A percentile compares a stretch with the other conserved stretches of the same genome.
Conservation (phyloP, 2,329 filamentous ascomycete genomes). For the Hymenoscyphus infarciens region DNA sequence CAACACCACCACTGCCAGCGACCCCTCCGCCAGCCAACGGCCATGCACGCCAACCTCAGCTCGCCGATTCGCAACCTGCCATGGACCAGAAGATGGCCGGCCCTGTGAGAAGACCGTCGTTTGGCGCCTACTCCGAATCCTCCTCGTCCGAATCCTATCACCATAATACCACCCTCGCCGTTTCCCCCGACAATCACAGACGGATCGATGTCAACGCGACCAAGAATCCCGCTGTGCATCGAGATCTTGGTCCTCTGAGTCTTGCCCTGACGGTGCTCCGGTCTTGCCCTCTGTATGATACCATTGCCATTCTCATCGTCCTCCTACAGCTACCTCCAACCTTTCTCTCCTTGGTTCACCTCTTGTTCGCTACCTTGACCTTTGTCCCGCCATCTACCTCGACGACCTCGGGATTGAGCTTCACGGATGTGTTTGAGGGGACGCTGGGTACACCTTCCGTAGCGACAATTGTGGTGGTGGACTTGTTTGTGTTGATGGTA, state of each 20-base stretch:
- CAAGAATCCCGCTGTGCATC: slow-evolving; percentile 65
- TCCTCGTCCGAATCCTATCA: slow-evolving; percentile 48
- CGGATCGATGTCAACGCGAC: slow-evolving; percentile 68
- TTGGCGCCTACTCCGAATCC: slow-evolving; percentile 53
- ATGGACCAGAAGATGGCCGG: slow-evolving; percentile 37
- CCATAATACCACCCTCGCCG: slow-evolving; percentile 40
- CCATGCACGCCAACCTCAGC: slow-evolving; percentile 28
- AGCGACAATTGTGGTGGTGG: slow-evolving; percentile 78
- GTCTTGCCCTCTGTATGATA: slow-evolving; percentile 88
- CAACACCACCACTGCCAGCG: slow-evolving; percentile 39
- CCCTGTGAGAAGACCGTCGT: slow-evolving; percentile 44
- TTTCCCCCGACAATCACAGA: slow-evolving; percentile 51
- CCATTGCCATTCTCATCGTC: slow-evolving; percentile 93
- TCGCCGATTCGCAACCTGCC: slow-evolving; percentile 23
- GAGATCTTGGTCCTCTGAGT: slow-evolving; percentile 69
- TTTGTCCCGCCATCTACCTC: slow-evolving; percentile 83
- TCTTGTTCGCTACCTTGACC: slow-evolving; percentile 87
- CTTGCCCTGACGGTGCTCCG: slow-evolving; percentile 82
- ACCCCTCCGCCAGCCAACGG: slow-evolving; percentile 39
- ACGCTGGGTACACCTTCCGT: slow-evolving; percentile 82
- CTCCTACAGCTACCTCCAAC: slow-evolving; percentile 88
- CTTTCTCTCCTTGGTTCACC: slow-evolving; percentile 83
- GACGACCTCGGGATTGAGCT: slow-evolving; percentile 65
- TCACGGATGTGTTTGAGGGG: slow-evolving; percentile 88
- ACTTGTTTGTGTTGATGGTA: slow-evolving; percentile 75